phyloP scores from a whole-genome alignment of 306 rosid species.

The Prunus persica region DNA sequence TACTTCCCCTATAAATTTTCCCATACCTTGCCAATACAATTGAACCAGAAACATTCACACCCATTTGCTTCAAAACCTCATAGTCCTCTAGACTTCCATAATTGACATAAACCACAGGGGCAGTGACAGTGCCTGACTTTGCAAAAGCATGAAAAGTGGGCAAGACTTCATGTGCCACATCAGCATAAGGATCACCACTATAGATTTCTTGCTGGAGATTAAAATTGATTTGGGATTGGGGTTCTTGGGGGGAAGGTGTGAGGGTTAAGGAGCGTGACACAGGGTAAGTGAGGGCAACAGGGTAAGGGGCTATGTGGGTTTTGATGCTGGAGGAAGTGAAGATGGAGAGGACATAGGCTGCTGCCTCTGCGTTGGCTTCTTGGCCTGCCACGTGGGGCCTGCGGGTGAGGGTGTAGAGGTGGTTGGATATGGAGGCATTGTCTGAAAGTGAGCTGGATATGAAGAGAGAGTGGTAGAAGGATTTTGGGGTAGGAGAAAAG shows the following conservation, averaged over 20 bases:
- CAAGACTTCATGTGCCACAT: constrained; percentile 37
- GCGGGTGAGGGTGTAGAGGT: constrained; percentile 50
- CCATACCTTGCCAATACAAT: constrained; percentile 59
- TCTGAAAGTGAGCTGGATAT: constrained; percentile 41
- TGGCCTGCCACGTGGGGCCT: constrained; percentile 66
- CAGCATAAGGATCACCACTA: constrained; percentile 52
- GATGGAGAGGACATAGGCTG: constrained; percentile 44
- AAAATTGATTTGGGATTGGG: constrained; percentile 27
- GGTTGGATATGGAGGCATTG: constrained; percentile 48
- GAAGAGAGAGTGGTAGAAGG: constrained; percentile 60
- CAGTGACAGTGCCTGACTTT: constrained; percentile 50
- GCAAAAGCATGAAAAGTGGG: constrained; percentile 74
- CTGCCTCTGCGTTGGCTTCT: constrained; percentile 62
- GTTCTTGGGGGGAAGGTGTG: constrained; percentile 30
- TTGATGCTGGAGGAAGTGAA: constrained; percentile 37
- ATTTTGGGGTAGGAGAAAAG: constrained; percentile 35
- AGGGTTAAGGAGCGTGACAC: constrained; percentile 43
- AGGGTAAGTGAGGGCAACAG: constrained; percentile 48
- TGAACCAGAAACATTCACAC: constrained; percentile 44
- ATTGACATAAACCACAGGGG: constrained; percentile 50
- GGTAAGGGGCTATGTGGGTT: constrained; percentile 48
- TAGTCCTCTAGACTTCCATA: constrained; percentile 63
- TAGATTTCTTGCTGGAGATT: constrained; percentile 40
- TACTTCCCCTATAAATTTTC: constrained; percentile 57
- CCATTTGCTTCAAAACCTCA: constrained; percentile 31